phyloP scores from a whole-genome alignment of 2,329 filamentous ascomycete genomes.

The Septoria petroselini region DNA sequence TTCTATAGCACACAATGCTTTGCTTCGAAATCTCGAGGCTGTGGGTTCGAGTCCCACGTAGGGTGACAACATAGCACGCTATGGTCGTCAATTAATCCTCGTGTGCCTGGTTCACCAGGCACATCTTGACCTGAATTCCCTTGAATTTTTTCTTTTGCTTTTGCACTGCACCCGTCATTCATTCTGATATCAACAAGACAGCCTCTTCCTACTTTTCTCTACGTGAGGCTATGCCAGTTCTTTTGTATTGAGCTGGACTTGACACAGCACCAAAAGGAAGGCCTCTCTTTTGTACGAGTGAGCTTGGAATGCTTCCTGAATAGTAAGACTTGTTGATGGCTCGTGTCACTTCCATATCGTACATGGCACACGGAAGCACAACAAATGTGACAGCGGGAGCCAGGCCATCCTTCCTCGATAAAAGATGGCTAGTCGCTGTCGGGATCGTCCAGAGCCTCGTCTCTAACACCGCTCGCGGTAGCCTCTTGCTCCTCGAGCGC shows the following conservation, averaged over 20 bases:
- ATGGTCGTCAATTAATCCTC: too few relatives aligned
- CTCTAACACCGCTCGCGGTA: slow-evolving; percentile 49
- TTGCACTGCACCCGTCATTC: too few relatives aligned
- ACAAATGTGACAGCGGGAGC: not conserved
- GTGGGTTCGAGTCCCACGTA: slow-evolving; percentile 34
- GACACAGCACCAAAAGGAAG: too few relatives aligned
- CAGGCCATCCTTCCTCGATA: too few relatives aligned
- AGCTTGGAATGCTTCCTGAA: too few relatives aligned
- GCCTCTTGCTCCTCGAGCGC: slow-evolving; percentile 49
- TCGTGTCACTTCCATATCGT: not conserved
- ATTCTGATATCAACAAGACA: too few relatives aligned
- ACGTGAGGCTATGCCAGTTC: too few relatives aligned
- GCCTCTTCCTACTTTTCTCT: too few relatives aligned
- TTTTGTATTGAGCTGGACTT: too few relatives aligned
- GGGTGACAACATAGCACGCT: too few relatives aligned
- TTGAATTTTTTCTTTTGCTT: slow-evolving; percentile 7
- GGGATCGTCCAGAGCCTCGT: slow-evolving; percentile 38
- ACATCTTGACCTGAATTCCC: not conserved
- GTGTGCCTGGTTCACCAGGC: not conserved
- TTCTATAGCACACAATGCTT: slow-evolving; percentile 31
- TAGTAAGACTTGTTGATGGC: too few relatives aligned
- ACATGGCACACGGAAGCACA: not conserved
- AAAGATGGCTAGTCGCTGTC: slow-evolving; percentile 32
- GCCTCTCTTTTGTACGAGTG: too few relatives aligned
- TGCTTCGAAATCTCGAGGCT: slow-evolving; percentile 35